Evolutionary conservation across 805 yeast genomes (phyloP).

Genomic region (Grigorovia jiainica): DNA sequence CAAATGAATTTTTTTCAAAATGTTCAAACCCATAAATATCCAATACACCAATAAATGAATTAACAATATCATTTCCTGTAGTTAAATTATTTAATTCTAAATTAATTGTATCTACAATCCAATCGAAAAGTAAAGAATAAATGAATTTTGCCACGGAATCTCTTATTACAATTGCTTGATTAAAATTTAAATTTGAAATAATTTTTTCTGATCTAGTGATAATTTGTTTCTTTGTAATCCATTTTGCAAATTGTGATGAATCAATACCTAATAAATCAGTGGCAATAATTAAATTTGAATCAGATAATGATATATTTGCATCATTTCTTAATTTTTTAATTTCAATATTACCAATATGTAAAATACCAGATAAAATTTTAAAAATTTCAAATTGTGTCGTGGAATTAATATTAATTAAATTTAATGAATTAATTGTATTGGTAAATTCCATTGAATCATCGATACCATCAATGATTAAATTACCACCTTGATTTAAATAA

Average conservation of each 20-base stretch:
- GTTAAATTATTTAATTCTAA: conserved; percentile 62
- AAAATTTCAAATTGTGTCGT: conserved; percentile 61
- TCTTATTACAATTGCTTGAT: conserved; percentile 83
- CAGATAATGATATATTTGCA: conserved; percentile 62
- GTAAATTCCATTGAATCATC: conserved; percentile 75
- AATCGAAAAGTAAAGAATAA: conserved; percentile 85
- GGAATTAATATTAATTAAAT: conserved; percentile 61
- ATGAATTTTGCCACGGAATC: conserved; percentile 94
- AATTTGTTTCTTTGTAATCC: conserved; percentile 90
- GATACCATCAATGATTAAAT: conserved; percentile 56
- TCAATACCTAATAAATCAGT: conserved; percentile 80
- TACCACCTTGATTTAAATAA: conserved; percentile 87
- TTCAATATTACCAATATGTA: conserved; percentile 89
- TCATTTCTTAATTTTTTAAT: conserved; percentile 78
- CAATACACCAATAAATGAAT: conserved; percentile 85
- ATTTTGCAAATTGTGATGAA: conserved; percentile 64
- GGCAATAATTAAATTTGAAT: conserved; percentile 75
- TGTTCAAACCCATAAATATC: conserved; percentile 98
- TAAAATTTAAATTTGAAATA: conserved; percentile 67
- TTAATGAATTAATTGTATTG: conserved; percentile 66
- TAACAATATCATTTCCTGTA: conserved; percentile 40
- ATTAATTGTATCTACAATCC: conserved; percentile 85
- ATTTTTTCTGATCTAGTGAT: conserved; percentile 90
- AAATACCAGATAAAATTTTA: conserved; percentile 73
- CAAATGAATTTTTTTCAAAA: conserved; percentile 88